Evolutionary conservation across 1,284 basidiomycete species (phyloP).

Genomic region (Ustilago curta): DNA sequence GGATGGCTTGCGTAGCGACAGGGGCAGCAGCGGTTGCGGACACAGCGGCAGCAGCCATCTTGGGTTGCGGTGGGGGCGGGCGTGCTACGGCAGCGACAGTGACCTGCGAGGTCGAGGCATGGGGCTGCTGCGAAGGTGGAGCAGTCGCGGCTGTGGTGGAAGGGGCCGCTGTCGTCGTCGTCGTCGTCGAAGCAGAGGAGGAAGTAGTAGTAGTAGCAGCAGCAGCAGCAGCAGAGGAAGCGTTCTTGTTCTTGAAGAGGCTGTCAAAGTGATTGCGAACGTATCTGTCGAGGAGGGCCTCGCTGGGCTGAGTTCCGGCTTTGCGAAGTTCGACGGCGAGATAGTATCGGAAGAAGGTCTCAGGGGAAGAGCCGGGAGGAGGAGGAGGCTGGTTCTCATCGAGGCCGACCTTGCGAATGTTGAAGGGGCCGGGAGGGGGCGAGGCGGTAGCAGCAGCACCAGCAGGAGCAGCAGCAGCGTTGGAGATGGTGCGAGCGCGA

Average conservation of each 20-base stretch:
- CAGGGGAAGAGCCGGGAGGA: slow-evolving; percentile 52
- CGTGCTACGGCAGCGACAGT: slow-evolving; percentile 41
- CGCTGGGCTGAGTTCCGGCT: slow-evolving; percentile 59
- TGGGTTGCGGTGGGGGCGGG: slow-evolving; percentile 25
- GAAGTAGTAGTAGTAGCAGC: slow-evolving; percentile 3
- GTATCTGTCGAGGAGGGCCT: slow-evolving; percentile 60
- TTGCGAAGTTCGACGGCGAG: slow-evolving; percentile 62
- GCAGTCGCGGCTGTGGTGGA: neutral
- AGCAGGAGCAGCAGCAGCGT: slow-evolving; percentile 9
- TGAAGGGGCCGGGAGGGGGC: slow-evolving; percentile 23
- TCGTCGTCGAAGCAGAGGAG: neutral
- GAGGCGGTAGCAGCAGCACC: slow-evolving; percentile 7
- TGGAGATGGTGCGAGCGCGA: slow-evolving; percentile 34
- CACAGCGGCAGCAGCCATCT: slow-evolving; percentile 6
- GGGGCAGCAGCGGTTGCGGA: too few species aligned
- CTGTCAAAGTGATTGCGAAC: slow-evolving; percentile 64
- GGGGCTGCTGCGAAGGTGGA: slow-evolving; percentile 6
- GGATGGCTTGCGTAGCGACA: neutral
- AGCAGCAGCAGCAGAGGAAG: neutral
- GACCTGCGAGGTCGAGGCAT: slow-evolving; percentile 32
- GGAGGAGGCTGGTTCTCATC: slow-evolving; percentile 57
- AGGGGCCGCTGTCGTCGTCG: neutral
- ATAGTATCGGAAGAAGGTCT: slow-evolving; percentile 61
- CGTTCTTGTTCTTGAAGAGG: slow-evolving; percentile 50
- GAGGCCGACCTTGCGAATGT: slow-evolving; percentile 55